Base-by-base conservation (phyloP, 73 alveolate genomes). In the Halteria grandinella region DNA sequence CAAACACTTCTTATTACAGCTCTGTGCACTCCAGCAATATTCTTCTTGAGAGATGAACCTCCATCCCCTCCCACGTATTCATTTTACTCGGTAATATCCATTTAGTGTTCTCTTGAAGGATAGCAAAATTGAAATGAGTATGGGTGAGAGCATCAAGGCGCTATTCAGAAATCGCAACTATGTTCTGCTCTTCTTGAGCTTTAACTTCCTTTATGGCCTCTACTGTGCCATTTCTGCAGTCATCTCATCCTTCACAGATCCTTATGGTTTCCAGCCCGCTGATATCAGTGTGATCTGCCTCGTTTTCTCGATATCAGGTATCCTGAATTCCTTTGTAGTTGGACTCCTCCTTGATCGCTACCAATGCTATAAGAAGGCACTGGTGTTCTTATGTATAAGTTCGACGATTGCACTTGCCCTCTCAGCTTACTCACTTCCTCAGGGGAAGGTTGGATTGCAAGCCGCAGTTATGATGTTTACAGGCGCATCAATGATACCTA, bases 21-120 rank as follows among this genome's bases (percentile, higher is more conserved):
- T 28, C 64, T 88, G 36, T 72, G 87, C 20, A 17, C 86, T 3
- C 55, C 83, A 31, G 72, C 83, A 28, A 18, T 91, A 1, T 20
- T 85, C 33, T 75, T 91, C 29, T 55, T 91, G 63, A 90, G 78
- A 79, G 85, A 89, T 43, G 69, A 69, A 15, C 98, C 98, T n/a
- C 90, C 92, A 36, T 48, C 87, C 33, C 97, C 98, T 25, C n/a
- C n/a, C n/a, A n/a, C n/a, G n/a, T n/a, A 53, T 21, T 31, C 18
- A 11, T 29, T 31, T 31, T 31, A 31, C 54, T 57, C n/a, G 3
- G n/a, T n/a, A 31, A 31, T 27, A 53, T 31, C n/a, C n/a, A n/a
- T 57, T 28, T 28, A 57, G 74, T 17, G 77, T 60, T 15, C 24
- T 60, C 3, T 3, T 60, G 11, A 60, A 37, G 4, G 77, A 60